A percentile compares a stretch with the other conserved stretches of the same genome.
phyloP scores from a whole-genome alignment of 805 yeast genomes.

The Allodekkera sacchari region DNA sequence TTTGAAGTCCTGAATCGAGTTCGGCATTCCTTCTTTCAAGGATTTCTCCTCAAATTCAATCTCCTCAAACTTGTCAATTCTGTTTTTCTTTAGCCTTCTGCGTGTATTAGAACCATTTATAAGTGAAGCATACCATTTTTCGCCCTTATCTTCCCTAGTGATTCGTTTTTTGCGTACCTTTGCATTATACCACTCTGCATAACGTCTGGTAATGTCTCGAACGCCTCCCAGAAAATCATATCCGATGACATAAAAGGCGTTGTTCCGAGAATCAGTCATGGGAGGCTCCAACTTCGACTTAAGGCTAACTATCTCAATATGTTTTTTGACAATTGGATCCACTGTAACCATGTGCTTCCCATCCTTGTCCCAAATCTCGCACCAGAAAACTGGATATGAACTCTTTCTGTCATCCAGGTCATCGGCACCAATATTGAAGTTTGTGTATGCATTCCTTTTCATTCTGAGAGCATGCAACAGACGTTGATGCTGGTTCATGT shows the following conservation, averaged over 20 bases:
- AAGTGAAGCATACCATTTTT: constrained; percentile 52
- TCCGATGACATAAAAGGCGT: constrained; percentile 68
- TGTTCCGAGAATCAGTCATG: constrained; percentile 43
- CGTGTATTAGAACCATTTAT: constrained; percentile 26
- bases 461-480: constrained; percentile 19
- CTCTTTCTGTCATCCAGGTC: constrained; percentile 5
- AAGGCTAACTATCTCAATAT: constrained; percentile 53
- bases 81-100: constrained; percentile 15
- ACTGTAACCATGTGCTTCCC: constrained; percentile 73
- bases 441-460: constrained; percentile 15
- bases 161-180: constrained; percentile 69
- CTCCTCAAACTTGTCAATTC: constrained; percentile 46
- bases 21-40: constrained; percentile 79
- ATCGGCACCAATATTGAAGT: constrained; percentile 6
- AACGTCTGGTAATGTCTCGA: constrained; percentile 80
- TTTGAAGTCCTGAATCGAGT: constrained; percentile 69
- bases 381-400: constrained; percentile 77
- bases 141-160: constrained; percentile 47
- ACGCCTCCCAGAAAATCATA: constrained; percentile 58
- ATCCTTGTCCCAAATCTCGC: constrained; percentile 83
- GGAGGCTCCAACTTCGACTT: constrained; percentile 58
- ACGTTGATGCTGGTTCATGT: constrained; percentile 20
- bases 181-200: constrained; percentile 62
- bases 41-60: constrained; percentile 56
- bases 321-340: constrained; percentile 64